Evolutionary conservation across 331 rosid genomes (phyloP).

Genomic region (Rosa hybrid): DNA sequence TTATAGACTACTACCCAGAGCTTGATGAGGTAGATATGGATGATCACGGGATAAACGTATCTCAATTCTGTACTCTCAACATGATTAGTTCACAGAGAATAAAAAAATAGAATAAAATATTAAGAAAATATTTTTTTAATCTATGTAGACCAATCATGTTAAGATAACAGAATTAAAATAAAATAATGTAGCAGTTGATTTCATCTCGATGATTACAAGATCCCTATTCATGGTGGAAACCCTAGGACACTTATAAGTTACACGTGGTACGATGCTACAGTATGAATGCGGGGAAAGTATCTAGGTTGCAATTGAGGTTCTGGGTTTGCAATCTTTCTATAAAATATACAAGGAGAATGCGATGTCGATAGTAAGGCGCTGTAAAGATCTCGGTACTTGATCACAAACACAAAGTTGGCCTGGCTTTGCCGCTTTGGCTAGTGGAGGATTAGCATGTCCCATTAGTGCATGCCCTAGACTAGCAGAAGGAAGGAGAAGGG

Average conservation of each 20-base stretch:
- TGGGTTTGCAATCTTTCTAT: neutral
- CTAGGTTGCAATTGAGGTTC: neutral
- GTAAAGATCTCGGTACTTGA: neutral
- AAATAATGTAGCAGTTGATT: too few species aligned
- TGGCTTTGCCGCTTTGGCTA: neutral
- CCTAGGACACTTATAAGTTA: neutral
- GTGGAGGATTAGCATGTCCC: neutral
- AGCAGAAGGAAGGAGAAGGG: neutral
- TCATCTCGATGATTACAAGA: neutral
- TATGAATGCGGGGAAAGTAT: too few species aligned
- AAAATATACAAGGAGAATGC: neutral
- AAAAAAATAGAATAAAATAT: too few species aligned
- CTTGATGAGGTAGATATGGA: neutral
- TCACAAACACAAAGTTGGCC: neutral
- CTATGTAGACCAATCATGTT: too few species aligned
- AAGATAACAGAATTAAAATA: too few species aligned
- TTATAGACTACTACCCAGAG: neutral
- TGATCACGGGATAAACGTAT: neutral
- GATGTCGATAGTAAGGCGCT: neutral
- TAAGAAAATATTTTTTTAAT: too few species aligned
- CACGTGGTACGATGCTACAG: neutral
- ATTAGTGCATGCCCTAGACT: constrained; percentile 1
- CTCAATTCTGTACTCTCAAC: too few species aligned
- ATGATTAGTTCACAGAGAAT: too few species aligned
- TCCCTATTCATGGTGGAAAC: constrained; percentile 1